Conservation (phyloP, 2,329 filamentous ascomycete species). For the Aspergillus aculeatinus region DNA sequence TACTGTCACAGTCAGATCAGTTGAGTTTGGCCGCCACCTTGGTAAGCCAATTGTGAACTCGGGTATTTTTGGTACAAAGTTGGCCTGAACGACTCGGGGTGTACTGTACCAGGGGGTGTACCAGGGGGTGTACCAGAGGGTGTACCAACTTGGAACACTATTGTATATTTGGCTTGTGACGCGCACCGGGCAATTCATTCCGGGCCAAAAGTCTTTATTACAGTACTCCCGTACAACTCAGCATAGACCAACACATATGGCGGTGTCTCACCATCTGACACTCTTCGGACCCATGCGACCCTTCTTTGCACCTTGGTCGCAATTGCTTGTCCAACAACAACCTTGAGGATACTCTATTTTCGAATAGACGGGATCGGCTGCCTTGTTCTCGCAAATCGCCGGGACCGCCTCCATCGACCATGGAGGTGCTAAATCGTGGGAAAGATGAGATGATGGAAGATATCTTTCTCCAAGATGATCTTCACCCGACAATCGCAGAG, state of each 20-base stretch:
- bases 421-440: not conserved
- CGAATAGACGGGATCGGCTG: conserved; percentile 2
- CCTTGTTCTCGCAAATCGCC: conserved; percentile 1
- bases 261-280: not conserved
- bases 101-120: too few species aligned
- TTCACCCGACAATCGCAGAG: conserved; percentile 29
- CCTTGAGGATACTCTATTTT: not conserved
- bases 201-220: not conserved
- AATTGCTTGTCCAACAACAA: not conserved
- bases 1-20: not conserved
- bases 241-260: conserved; percentile 1
- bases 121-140: too few species aligned
- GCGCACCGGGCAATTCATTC: not conserved
- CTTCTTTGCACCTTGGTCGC: not conserved
- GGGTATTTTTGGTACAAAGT: too few species aligned
- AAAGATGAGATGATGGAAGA: conserved; percentile 30
- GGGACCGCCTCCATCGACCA: conserved; percentile 1
- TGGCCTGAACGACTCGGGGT: too few species aligned
- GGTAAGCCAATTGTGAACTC: too few species aligned
- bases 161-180: not conserved
- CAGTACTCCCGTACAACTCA: conserved; percentile 1
- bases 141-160: too few species aligned
- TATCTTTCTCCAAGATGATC: conserved; percentile 31
- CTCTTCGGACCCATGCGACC: not conserved
- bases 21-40: too few species aligned